A percentile compares a stretch with the other conserved stretches of the same genome.
These are phyloP conservation scores for Centrapalus pauciflorus DNA, from an alignment of 129 eudicot genomes.

Conservation along the genomic window DNA sequence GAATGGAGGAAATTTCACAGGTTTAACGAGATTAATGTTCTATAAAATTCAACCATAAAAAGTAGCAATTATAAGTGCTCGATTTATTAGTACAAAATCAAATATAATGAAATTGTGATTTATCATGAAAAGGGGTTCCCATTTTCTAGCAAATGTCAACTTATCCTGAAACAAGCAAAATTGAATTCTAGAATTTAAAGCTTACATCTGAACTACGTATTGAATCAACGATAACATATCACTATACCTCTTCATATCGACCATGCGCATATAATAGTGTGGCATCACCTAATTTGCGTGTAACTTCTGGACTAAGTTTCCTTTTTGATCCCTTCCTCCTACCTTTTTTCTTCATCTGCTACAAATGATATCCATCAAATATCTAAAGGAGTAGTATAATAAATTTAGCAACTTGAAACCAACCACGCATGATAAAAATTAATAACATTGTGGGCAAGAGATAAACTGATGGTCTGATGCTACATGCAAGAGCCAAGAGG, in stretches of 20 bases:
- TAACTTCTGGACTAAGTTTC: conserved; percentile 57
- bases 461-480: not conserved
- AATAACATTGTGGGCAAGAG: not conserved
- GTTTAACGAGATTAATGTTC: no score
- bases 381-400: not conserved
- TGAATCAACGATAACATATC: not conserved
- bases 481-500: no score
- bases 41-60: no score
- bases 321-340: conserved; percentile 76
- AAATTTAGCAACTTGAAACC: conserved; percentile 12
- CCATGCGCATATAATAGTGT: conserved; percentile 72
- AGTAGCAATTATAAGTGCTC: no score
- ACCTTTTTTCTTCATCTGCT: conserved; percentile 61
- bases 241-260: conserved; percentile 67
- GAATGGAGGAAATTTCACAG: no score
- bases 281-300: conserved; percentile 88
- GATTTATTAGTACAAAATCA: no score
- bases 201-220: not conserved
- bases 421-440: not conserved
- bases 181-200: not conserved
- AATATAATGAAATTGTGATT: no score
- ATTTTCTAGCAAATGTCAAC: no score
- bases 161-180: not conserved
- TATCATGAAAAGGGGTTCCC: no score
- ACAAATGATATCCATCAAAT: conserved; percentile 1